Base-by-base conservation (phyloP, 2,329 filamentous ascomycete species). In the Colletotrichum neosansevieriae region DNA sequence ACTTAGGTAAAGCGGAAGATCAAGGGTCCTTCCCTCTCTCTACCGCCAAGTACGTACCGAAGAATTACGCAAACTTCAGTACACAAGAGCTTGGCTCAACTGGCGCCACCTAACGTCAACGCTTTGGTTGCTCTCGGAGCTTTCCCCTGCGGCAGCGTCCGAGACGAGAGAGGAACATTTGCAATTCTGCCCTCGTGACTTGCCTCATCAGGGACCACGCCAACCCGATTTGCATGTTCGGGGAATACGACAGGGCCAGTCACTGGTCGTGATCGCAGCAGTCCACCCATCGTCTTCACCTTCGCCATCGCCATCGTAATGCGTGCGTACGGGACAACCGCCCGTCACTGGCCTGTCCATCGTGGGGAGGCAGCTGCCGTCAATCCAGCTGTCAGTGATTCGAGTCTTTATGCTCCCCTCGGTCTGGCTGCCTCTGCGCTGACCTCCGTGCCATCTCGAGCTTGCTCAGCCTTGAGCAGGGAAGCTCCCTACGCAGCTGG, bases 21-120 rank as follows among this genome's bases (percentile, higher is more conserved):
- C 24, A 29, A 29, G 29, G 29, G 29, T 29, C 29, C 29, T 29
- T 29, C 1, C 29, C 29, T 29, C 9, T 29, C 29, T 29, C 29
- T 2, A 1, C 9, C 29, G 7, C 29, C 29, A 29, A 29, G 2
- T 2, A 29, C 29, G 29, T 29, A 7, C 29, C 29, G 6, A 29
- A 29, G 29, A 29, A 29, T 29, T 29, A 29, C 29, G 2, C 29
- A 29, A 7, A 29, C 2, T 29, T 29, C 6, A 29, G 29, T 29
- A 29, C 29, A 29, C 29, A 29, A 38, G 45, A 51, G 56, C 62
- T 65, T 60, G 38, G 62, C 56, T 51, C 62, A 57, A 11, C 21
- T 32, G 19, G 17, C 53, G 13, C 53, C 13, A 42, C 36, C 19
- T 57, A 42, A 42, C 49, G 49, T 53, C 49, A n/a, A 53, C 24